Conservation (phyloP, 202 grass and related monocot genomes). For the Setaria italica region DNA sequence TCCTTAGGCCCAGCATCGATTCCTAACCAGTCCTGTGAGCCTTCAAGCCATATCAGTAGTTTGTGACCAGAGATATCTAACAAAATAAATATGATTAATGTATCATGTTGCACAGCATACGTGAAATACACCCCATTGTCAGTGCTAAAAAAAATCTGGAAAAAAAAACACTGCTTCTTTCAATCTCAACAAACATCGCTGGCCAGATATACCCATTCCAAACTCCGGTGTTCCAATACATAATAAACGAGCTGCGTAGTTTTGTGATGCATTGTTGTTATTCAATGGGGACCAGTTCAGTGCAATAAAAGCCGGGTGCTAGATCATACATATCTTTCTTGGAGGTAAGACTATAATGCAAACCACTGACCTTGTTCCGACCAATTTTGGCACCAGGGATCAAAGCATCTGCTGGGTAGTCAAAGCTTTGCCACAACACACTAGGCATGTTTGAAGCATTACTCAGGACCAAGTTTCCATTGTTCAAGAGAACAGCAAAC, state of each 20-base stretch:
- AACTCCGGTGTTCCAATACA: too few relatives aligned
- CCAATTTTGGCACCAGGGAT: neutral
- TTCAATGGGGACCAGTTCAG: neutral
- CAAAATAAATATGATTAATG: neutral
- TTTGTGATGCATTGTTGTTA: too few relatives aligned
- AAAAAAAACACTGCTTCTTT: neutral
- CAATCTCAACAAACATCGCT: neutral
- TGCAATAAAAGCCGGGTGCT: neutral
- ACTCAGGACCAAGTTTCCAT: constrained; percentile 16
- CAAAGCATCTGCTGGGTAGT: neutral
- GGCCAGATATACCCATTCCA: neutral
- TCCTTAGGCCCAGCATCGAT: too few relatives aligned
- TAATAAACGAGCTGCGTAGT: too few relatives aligned
- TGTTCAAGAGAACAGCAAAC: neutral
- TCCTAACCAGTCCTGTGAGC: neutral
- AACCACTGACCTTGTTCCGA: neutral
- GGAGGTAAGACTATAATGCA: neutral
- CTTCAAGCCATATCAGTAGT: too few relatives aligned
- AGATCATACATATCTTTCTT: neutral
- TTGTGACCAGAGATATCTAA: too few relatives aligned
- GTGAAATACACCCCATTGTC: constrained; percentile 9
- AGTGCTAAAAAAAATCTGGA: neutral
- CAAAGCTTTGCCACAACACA: constrained; percentile 9
- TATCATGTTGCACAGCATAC: neutral
- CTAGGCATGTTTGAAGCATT: neutral